Base-by-base conservation (phyloP, 164 flowering plant species). In the Annona squamosa region DNA sequence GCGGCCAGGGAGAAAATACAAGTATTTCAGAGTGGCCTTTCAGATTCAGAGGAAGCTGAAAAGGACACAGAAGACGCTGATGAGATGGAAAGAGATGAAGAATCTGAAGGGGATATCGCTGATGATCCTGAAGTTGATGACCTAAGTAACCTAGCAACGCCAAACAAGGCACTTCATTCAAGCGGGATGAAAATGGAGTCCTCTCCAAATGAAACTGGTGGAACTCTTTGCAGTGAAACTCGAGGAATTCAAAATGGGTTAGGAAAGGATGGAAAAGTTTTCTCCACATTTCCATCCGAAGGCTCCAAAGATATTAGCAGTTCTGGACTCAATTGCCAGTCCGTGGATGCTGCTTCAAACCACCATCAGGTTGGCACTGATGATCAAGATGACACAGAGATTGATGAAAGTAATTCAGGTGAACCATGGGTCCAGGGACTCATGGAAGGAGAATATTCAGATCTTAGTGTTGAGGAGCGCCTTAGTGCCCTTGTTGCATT, bases 361-460 rank as follows among this genome's bases (percentile, higher is more conserved):
- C 78, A 68, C 52, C 61, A 43, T 16, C 81, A 57, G 65, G 73
- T 65, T 16, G 59, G 61, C 64, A 77, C 76, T 75, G 70, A 69
- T 76, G 82, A 81, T 73, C 82, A 81, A 75, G 90, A 87, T 67
- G 85, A 84, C 48, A 77, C 84, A 62, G 88, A 87, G 74, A 84
- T 90, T 73, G 97, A 94, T 83, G 97, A 94, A 77, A 85, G 89
- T 75, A 77, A 83, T 19, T 75, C 82, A 74, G 93, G 97, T 41
- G 92, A 90, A 77, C 81, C 87, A 43, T 94, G 98, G 98, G 93
- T 92, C 79, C 90, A 86, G 75, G 97, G 95, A 48, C 88, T 94
- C 65, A 82, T 76, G 69, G 95, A 91, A 82, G 95, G 92, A 47
- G 98, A 94, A 69, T 94, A 92, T 76, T 85, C 91, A 70, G 87